Percentiles rank a stretch among this genome's conserved stretches.
These are phyloP conservation scores for Phlebiopsis gigantea DNA, from an alignment of 768 basidiomycete species.

Conservation along the genomic window DNA sequence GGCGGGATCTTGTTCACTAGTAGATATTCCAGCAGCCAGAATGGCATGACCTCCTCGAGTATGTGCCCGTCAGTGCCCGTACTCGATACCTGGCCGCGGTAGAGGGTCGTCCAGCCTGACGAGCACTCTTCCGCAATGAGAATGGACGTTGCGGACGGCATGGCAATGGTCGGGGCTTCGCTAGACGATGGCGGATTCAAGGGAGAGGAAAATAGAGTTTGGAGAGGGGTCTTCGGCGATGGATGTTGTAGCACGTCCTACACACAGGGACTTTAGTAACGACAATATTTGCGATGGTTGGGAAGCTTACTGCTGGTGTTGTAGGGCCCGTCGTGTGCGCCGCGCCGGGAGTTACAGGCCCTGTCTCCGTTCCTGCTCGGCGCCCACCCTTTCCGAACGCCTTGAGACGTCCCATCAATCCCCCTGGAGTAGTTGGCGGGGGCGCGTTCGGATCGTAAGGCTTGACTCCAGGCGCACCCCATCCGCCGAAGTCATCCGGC, in stretches of 20 bases:
- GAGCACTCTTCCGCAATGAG: constrained; percentile 79
- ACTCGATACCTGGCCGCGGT: constrained; percentile 62
- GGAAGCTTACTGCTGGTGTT: constrained; percentile 24
- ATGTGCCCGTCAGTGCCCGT: constrained; percentile 46
- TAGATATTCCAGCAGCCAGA: constrained; percentile 88
- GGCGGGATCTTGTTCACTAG: constrained; percentile 57
- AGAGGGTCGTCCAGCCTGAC: constrained; percentile 71
- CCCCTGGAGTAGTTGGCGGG: constrained; percentile 45
- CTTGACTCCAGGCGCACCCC: constrained; percentile 24
- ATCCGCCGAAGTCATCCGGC: constrained; percentile 45
- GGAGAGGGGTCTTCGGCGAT: constrained; percentile 45
- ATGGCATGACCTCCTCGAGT: constrained; percentile 76
- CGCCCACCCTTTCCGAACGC: constrained; percentile 61
- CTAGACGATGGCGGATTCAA: constrained; percentile 60
- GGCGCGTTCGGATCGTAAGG: constrained; percentile 25
- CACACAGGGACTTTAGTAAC: not conserved
- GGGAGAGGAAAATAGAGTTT: constrained; percentile 48
- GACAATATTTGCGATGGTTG: too few relatives aligned
- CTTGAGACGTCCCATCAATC: constrained; percentile 78
- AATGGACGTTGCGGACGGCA: constrained; percentile 58
- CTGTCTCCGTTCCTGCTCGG: constrained; percentile 27
- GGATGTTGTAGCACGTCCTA: constrained; percentile 13
- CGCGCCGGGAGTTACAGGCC: constrained; percentile 16
- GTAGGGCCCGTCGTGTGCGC: not conserved
- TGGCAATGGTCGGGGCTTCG: constrained; percentile 65